Percentiles rank a stretch among this genome's conserved stretches.
These are phyloP conservation scores for Metschnikowia similis DNA, from an alignment of 805 yeast genomes.

Conservation along the genomic window DNA sequence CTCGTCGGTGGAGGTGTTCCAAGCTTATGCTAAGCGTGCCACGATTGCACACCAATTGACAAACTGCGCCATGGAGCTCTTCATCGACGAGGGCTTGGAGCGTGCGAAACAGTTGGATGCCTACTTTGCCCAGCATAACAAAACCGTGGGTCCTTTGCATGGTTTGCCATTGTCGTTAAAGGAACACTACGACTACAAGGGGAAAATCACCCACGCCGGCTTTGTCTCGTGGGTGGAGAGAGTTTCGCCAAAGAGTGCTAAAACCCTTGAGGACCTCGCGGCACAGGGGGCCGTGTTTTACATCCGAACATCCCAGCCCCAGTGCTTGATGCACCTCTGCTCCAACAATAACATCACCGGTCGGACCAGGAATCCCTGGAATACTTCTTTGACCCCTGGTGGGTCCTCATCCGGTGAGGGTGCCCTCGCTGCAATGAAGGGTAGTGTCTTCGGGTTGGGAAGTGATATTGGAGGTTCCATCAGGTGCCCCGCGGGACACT, in stretches of 20 bases:
- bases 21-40: constrained; percentile 17
- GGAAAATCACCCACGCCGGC: constrained; percentile 14
- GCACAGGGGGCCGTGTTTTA: constrained; percentile 18
- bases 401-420: constrained; percentile 19
- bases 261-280: constrained; percentile 9
- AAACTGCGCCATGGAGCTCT: constrained; percentile 19
- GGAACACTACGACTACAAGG: constrained; percentile 15
- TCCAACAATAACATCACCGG: constrained; percentile 18
- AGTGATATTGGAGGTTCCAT: constrained; percentile 19
- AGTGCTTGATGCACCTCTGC: constrained; percentile 17
- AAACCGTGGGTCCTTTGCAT: constrained; percentile 16
- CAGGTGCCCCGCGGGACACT: constrained; percentile 17
- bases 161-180: constrained; percentile 18
- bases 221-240: constrained; percentile 15
- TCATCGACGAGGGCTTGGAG: constrained; percentile 17
- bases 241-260: constrained; percentile 8
- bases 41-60: constrained; percentile 18
- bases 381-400: constrained; percentile 15
- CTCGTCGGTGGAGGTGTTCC: constrained; percentile 12
- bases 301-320: constrained; percentile 18
- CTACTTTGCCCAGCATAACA: constrained; percentile 9
- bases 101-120: constrained; percentile 17
- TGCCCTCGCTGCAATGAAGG: constrained; percentile 18
- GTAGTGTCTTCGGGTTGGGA: constrained; percentile 17
- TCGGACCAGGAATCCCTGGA: constrained; percentile 16